Evolutionary conservation across 2,329 filamentous ascomycete genomes (phyloP).

Genomic region (Macrophomina phaseolina): DNA sequence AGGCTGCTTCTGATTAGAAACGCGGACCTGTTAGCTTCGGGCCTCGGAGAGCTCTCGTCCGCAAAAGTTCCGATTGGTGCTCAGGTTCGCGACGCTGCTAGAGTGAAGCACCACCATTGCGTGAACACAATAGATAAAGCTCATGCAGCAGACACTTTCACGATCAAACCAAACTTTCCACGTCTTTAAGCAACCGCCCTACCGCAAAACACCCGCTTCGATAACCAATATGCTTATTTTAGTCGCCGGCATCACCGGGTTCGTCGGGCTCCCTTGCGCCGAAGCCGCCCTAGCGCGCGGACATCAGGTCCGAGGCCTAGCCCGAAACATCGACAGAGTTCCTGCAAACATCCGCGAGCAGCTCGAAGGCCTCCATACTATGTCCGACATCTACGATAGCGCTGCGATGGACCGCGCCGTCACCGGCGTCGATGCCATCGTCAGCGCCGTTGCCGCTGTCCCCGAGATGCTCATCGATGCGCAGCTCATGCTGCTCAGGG

Average conservation of each 20-base stretch:
- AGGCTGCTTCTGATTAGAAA: too few species aligned
- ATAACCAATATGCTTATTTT: conserved; percentile 4
- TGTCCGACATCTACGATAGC: conserved; percentile 38
- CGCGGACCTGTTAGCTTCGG: too few species aligned
- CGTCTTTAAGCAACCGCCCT: too few species aligned
- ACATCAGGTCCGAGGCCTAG: conserved; percentile 13
- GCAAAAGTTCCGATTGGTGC: too few species aligned
- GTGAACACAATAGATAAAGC: too few species aligned
- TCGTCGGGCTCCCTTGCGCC: background rate
- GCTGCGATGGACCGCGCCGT: conserved; percentile 41
- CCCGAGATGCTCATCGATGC: conserved; percentile 41
- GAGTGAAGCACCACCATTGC: too few species aligned
- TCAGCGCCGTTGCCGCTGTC: conserved; percentile 38
- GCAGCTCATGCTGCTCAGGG: conserved; percentile 45
- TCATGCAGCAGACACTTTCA: too few species aligned
- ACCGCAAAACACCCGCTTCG: too few species aligned
- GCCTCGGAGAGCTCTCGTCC: too few species aligned
- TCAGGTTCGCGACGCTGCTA: too few species aligned
- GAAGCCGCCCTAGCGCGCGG: background rate
- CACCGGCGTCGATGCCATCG: conserved; percentile 44
- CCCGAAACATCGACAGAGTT: background rate
- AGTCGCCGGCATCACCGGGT: conserved; percentile 9
- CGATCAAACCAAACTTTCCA: too few species aligned
- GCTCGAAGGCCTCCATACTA: conserved; percentile 39
- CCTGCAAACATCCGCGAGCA: background rate